Evolutionary conservation across 2,329 filamentous ascomycete genomes (phyloP).

Genomic region (Diplocarpon rosae): DNA sequence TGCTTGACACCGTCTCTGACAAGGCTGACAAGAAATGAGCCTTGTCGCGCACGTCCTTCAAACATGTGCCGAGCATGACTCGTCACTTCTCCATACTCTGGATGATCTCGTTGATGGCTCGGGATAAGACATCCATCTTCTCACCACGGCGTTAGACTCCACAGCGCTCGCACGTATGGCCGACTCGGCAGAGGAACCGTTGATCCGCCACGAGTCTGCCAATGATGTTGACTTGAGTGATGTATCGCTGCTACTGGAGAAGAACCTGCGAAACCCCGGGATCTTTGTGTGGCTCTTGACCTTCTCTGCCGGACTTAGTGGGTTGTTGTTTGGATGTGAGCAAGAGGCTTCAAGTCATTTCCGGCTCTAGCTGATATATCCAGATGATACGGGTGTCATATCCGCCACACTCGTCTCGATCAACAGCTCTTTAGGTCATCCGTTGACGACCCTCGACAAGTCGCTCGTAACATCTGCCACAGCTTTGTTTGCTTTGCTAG

Average conservation of each 20-base stretch:
- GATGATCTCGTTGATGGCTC: slow-evolving; percentile 1
- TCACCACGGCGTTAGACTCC: slow-evolving; percentile 7
- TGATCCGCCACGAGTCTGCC: slow-evolving; percentile 19
- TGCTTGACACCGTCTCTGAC: too few species aligned
- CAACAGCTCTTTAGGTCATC: slow-evolving; percentile 42
- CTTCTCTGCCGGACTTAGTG: slow-evolving; percentile 54
- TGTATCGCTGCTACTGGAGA: slow-evolving; percentile 21
- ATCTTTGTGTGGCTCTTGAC: slow-evolving; percentile 51
- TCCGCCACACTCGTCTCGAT: slow-evolving; percentile 58
- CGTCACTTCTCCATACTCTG: neutral
- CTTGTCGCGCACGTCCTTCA: neutral
- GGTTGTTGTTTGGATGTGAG: slow-evolving; percentile 57
- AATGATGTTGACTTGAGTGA: slow-evolving; percentile 14
- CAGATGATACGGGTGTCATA: slow-evolving; percentile 41
- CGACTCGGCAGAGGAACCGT: slow-evolving; percentile 21
- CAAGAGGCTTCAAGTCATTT: slow-evolving; percentile 5
- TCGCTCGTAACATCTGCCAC: slow-evolving; percentile 62
- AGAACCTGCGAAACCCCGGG: slow-evolving; percentile 26
- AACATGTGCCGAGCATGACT: neutral
- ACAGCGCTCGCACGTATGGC: slow-evolving; percentile 21
- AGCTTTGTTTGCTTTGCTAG: slow-evolving; percentile 51
- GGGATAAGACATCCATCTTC: slow-evolving; percentile 1
- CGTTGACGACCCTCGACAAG: slow-evolving; percentile 53
- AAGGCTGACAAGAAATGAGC: neutral
- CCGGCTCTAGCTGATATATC: neutral